Percentiles rank a stretch among this genome's conserved stretches.
Evolutionary conservation across 1,139 yeast species (phyloP).

Genomic region (Kluyveromyces sp.): DNA sequence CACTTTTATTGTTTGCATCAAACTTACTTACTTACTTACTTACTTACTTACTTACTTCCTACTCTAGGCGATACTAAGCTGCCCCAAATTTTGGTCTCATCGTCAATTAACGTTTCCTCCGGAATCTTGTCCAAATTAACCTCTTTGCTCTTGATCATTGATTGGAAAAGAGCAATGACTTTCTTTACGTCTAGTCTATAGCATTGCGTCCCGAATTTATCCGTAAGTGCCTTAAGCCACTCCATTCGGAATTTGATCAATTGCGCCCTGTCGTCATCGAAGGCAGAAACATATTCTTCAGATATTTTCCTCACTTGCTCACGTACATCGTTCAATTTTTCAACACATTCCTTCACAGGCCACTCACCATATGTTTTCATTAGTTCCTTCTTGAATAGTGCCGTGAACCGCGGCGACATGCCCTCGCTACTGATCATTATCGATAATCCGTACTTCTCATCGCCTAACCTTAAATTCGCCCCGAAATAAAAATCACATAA

Average conservation of each 20-base stretch:
- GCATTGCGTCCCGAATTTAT: constrained; percentile 24
- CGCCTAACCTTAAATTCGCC: constrained; percentile 22
- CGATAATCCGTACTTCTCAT: constrained; percentile 16
- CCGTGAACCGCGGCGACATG: constrained; percentile 27
- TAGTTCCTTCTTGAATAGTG: constrained; percentile 26
- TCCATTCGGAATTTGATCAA: constrained; percentile 25
- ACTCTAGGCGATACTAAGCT: too few species aligned
- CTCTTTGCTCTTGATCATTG: constrained; percentile 7
- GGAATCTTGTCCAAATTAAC: constrained; percentile 6
- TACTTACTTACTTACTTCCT: too few species aligned
- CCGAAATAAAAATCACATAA: constrained; percentile 32
- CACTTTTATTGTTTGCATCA: too few species aligned
- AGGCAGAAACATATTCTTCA: constrained; percentile 5
- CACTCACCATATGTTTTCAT: constrained; percentile 12
- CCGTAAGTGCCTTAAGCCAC: constrained; percentile 28
- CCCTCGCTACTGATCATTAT: constrained; percentile 29
- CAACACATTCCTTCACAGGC: constrained; percentile 20
- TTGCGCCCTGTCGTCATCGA: constrained; percentile 8
- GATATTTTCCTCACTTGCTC: constrained; percentile 13
- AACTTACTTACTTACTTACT: too few species aligned
- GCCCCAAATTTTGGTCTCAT: neutral
- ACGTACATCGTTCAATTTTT: constrained; percentile 22
- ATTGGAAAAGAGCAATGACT: constrained; percentile 9
- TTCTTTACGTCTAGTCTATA: constrained; percentile 18
- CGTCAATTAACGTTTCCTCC: constrained; percentile 1